These are phyloP conservation scores for Hortaea sp. DNA, from an alignment of 2,329 filamentous ascomycete genomes.

Conservation along the genomic window DNA sequence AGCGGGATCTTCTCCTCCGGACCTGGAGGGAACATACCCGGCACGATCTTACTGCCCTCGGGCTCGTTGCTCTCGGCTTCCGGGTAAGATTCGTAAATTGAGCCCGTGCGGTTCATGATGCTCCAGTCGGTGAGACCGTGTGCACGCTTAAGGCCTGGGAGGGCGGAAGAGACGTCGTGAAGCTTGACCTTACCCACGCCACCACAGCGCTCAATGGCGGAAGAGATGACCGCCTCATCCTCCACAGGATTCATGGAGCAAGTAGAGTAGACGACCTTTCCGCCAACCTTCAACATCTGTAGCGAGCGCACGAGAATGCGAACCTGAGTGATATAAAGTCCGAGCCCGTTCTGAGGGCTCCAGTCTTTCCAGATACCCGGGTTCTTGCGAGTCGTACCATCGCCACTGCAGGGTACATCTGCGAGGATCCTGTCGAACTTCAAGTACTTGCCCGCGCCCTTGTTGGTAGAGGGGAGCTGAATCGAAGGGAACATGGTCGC, in stretches of 20 bases:
- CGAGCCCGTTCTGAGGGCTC: conserved; percentile 77
- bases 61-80: conserved; percentile 50
- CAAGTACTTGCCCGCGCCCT: conserved; percentile 54
- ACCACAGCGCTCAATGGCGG: conserved; percentile 82
- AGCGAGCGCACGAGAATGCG: conserved; percentile 84
- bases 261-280: conserved; percentile 92
- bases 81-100: conserved; percentile 71
- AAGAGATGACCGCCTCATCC: conserved; percentile 84
- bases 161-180: conserved; percentile 67
- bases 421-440: conserved; percentile 96
- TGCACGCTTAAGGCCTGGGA: conserved; percentile 66
- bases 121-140: conserved; percentile 75
- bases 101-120: conserved; percentile 77
- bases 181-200: conserved; percentile 72
- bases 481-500: conserved; percentile 92
- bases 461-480: conserved; percentile 55
- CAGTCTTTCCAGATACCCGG: conserved; percentile 90
- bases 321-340: conserved; percentile 76
- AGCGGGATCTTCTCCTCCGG: conserved; percentile 57
- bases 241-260: conserved; percentile 98
- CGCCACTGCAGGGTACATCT: conserved; percentile 93
- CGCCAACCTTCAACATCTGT: conserved; percentile 92
- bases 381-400: conserved; percentile 91
- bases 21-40: conserved; percentile 74
- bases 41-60: conserved; percentile 57